Conservation (phyloP, 2,329 filamentous ascomycete species). For the Fulvia fulva region DNA sequence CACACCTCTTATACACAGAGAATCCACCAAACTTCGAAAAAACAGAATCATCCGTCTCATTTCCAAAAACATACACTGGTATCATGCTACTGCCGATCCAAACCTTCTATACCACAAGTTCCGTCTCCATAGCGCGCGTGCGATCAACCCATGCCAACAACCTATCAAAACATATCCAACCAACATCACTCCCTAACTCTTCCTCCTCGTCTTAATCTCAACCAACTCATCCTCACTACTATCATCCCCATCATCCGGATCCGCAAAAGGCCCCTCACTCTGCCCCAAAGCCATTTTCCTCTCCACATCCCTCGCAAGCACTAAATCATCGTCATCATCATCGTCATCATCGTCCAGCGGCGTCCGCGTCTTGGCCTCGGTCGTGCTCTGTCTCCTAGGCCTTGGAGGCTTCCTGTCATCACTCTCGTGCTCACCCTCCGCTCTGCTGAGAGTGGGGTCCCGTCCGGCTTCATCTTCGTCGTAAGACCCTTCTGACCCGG, state of each 20-base stretch:
- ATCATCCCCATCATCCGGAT: slow-evolving; percentile 20
- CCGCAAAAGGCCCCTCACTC: slow-evolving; percentile 21
- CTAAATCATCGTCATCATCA: slow-evolving; percentile 22
- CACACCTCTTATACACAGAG: no score
- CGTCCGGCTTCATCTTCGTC: slow-evolving; percentile 24
- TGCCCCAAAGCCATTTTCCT: slow-evolving; percentile 11
- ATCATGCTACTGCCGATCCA: not conserved
- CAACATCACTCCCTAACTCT: slow-evolving; percentile 20
- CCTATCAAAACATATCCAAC: not conserved
- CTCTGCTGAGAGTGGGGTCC: slow-evolving; percentile 25
- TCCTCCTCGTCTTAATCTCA: slow-evolving; percentile 32
- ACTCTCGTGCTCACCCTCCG: slow-evolving; percentile 32
- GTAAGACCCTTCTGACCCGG: slow-evolving; percentile 37
- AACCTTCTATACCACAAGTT: not conserved
- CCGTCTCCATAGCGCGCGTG: no score
- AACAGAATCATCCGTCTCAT: not conserved
- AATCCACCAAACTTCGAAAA: no score
- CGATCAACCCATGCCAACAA: not conserved
- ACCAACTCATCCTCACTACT: slow-evolving; percentile 30
- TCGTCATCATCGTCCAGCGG: slow-evolving; percentile 32
- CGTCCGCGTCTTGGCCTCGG: slow-evolving; percentile 32
- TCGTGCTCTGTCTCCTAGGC: slow-evolving; percentile 31
- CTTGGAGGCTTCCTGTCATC: slow-evolving; percentile 28
- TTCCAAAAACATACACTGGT: not conserved
- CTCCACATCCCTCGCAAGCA: slow-evolving; percentile 11